Base-by-base conservation (phyloP, 176 grass and related monocot genomes). In the Eragrostis nindensis region DNA sequence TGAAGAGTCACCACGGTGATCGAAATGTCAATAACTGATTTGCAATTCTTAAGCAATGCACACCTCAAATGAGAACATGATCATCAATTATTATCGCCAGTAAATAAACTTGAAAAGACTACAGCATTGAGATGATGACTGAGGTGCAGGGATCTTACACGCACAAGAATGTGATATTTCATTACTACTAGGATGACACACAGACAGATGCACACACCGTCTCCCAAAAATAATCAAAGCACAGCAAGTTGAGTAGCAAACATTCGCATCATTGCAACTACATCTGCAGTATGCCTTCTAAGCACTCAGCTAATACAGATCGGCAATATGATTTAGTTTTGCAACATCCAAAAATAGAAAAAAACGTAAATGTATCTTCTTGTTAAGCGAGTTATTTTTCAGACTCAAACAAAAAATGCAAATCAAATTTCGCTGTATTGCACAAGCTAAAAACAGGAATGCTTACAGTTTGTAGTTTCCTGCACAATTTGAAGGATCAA, bases 41-140 rank as follows among this genome's bases (percentile, higher is more conserved):
- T 45, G 21, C 29, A 57, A 45, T 75, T 85, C 36, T 70, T 46
- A 71, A 79, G 24, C n/a, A 70, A 84, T 70, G 75, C 38, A 41
- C 27, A 76, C 46, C 5, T 36, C 14, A 74, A 74, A 84, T 54
- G 5, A 75, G 56, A 75, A 75, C 44, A 78, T 62, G 43, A 5
- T 56, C 19, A 54, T 54, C 52, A 54, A 56, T 56, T 10, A 24
- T 11, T 56, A 56, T 56, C 54, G 21, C 22, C 54, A 55, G 52
- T 18, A 55, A 55, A 55, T n/a, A 8, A 55, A 55, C 18, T 55
- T n/a, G 18, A 55, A 55, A 55, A 55, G 52, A 55, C 1, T 56
- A 56, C 22, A 24, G 21, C 54, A 56, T 56, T 56, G 54, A 56
- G 54, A 56, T 22, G 18, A 56, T 56, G 54, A 56, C 54, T 22